A percentile compares a stretch with the other conserved stretches of the same genome.
These are phyloP conservation scores for Lachancea cidri DNA, from an alignment of 805 yeast genomes.

Conservation along the genomic window DNA sequence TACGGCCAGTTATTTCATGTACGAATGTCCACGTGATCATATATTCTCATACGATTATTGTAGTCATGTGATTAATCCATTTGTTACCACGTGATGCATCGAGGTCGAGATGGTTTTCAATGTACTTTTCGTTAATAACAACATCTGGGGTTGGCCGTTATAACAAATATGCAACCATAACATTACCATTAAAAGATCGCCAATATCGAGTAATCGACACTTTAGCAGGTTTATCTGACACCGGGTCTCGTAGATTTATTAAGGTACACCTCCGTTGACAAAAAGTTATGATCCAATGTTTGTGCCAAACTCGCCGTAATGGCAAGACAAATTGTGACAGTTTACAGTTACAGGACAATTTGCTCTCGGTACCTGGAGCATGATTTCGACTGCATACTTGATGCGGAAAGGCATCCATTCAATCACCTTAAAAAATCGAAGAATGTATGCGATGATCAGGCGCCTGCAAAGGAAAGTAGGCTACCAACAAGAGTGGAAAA, in stretches of 20 bases:
- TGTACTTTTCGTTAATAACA: too few relatives aligned
- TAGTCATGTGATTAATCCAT: too few relatives aligned
- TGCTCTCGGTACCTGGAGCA: conserved; percentile 29
- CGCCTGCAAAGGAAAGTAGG: conserved; percentile 29
- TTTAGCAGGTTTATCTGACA: too few relatives aligned
- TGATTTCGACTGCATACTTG: conserved; percentile 28
- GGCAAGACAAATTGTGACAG: conserved; percentile 33
- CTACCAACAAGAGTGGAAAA: conserved; percentile 29
- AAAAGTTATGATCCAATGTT: conserved; percentile 31
- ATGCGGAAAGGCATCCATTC: conserved; percentile 29
- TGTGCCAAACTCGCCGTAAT: conserved; percentile 31
- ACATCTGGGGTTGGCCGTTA: too few relatives aligned
- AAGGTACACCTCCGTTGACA: conserved; percentile 6
- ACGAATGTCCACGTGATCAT: too few relatives aligned
- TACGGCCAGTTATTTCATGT: too few relatives aligned
- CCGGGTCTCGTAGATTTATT: background rate
- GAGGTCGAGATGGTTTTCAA: too few relatives aligned
- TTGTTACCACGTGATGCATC: too few relatives aligned
- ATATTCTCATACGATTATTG: too few relatives aligned
- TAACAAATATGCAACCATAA: too few relatives aligned
- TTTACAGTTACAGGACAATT: conserved; percentile 26
- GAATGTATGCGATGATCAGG: conserved; percentile 29
- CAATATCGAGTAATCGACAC: background rate
- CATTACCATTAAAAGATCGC: too few relatives aligned
- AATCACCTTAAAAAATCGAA: conserved; percentile 29